Percentiles rank a stretch among this genome's conserved stretches.
These are phyloP conservation scores for Helichrysum umbraculigerum DNA, from an alignment of 129 eudicot species.

Conservation along the genomic window DNA sequence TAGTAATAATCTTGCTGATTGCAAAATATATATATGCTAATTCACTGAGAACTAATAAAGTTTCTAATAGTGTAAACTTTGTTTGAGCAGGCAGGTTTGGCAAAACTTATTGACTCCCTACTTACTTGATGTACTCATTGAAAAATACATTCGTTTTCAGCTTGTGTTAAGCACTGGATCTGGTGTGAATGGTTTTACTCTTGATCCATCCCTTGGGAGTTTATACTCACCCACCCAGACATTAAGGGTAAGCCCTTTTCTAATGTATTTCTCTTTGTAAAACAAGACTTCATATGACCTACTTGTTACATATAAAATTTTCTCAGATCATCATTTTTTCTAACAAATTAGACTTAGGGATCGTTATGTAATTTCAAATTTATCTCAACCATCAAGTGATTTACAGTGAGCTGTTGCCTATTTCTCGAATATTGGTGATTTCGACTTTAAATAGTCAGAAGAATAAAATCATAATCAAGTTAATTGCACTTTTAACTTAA, in stretches of 20 bases:
- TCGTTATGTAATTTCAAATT: not conserved
- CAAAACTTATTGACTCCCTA: slow-evolving; percentile 10
- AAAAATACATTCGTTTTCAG: slow-evolving; percentile 39
- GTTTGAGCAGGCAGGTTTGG: slow-evolving; percentile 61
- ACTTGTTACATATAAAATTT: not conserved
- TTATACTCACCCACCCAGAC: slow-evolving; percentile 91
- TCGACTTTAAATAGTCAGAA: not conserved
- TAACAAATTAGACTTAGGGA: not conserved
- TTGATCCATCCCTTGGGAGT: slow-evolving; percentile 99
- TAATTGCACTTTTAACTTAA: not conserved
- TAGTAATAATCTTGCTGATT: no score
- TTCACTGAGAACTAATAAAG: not conserved
- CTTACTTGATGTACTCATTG: slow-evolving; percentile 14
- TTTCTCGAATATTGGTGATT: not conserved
- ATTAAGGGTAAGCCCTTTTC: slow-evolving; percentile 59
- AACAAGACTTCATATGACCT: not conserved
- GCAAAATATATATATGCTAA: no score
- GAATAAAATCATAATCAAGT: not conserved
- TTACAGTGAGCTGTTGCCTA: not conserved
- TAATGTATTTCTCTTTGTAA: not conserved
- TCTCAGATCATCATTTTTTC: no score
- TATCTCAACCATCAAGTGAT: not conserved
- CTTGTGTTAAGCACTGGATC: slow-evolving; percentile 87
- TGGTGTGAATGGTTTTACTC: slow-evolving; percentile 98
- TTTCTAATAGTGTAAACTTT: not conserved